Percentiles rank a stretch among this genome's conserved stretches.
Conservation (phyloP, 75 land plant genomes). For the Isoetes taiwanensis region DNA sequence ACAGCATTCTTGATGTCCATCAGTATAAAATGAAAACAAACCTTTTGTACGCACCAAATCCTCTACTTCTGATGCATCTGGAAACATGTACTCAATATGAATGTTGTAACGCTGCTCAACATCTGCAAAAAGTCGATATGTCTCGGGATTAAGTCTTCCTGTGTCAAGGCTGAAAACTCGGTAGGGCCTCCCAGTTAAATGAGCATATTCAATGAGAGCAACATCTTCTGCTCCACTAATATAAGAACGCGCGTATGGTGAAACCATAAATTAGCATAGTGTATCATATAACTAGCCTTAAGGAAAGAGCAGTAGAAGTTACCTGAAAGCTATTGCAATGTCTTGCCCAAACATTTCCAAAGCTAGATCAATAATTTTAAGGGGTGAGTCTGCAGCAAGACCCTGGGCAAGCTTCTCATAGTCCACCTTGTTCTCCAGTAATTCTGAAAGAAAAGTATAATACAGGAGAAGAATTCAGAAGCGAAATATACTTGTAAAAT, state of each 20-base stretch:
- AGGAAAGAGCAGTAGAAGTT: background rate
- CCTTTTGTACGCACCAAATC: conserved; percentile 68
- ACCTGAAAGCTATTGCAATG: conserved; percentile 98
- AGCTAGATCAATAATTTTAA: conserved; percentile 83
- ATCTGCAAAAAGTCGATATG: conserved; percentile 50
- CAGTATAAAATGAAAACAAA: conserved; percentile 84
- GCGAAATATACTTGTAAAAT: too few relatives aligned
- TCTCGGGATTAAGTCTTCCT: conserved; percentile 75
- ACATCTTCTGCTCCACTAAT: conserved; percentile 92
- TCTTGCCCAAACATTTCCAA: conserved; percentile 66
- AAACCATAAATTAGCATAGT: background rate
- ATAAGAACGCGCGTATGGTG: background rate
- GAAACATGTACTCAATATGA: conserved; percentile 87
- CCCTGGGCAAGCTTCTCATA: conserved; percentile 41
- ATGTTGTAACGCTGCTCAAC: conserved; percentile 89
- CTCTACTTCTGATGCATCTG: conserved; percentile 80
- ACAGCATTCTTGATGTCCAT: conserved; percentile 97
- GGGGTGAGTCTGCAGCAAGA: conserved; percentile 63
- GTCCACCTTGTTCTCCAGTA: too few relatives aligned
- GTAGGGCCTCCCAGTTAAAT: conserved; percentile 58
- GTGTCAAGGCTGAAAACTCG: conserved; percentile 84
- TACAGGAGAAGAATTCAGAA: too few relatives aligned
- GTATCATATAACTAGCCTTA: background rate
- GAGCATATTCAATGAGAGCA: conserved; percentile 73
- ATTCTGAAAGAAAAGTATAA: too few relatives aligned